Percentiles rank a stretch among this genome's conserved stretches.
Evolutionary conservation across 2,329 filamentous ascomycete genomes (phyloP).

Genomic region (Xylariaceae sp.): DNA sequence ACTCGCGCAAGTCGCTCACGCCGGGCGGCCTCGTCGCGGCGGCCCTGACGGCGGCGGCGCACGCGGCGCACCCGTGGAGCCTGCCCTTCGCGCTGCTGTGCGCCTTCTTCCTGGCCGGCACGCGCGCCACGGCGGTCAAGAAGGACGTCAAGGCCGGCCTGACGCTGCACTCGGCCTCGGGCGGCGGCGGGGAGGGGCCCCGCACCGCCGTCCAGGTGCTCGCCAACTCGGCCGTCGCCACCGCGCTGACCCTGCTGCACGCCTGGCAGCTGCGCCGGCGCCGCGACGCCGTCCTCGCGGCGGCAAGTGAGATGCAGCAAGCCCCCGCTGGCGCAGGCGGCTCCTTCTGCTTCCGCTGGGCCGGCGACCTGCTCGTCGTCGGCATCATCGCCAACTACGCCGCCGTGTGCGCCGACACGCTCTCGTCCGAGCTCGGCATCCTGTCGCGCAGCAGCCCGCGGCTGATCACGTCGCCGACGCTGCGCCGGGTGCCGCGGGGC

Average conservation of each 20-base stretch:
- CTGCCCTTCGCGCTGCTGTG: slow-evolving; percentile 78
- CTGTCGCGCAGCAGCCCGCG: slow-evolving; percentile 68
- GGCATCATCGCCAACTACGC: slow-evolving; percentile 79
- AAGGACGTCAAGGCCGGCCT: slow-evolving; percentile 75
- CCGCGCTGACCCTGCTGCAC: slow-evolving; percentile 53
- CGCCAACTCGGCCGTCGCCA: slow-evolving; percentile 77
- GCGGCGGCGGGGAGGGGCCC: slow-evolving; percentile 69
- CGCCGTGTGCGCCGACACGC: slow-evolving; percentile 85
- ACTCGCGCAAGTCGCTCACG: slow-evolving; percentile 70
- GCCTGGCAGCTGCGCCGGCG: slow-evolving; percentile 50
- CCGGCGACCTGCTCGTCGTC: slow-evolving; percentile 54
- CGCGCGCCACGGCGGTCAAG: slow-evolving; percentile 80
- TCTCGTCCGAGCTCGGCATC: slow-evolving; percentile 92
- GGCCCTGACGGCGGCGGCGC: slow-evolving; percentile 63
- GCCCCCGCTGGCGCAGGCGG: slow-evolving; percentile 16
- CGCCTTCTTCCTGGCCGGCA: slow-evolving; percentile 83
- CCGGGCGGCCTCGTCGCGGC: slow-evolving; percentile 66
- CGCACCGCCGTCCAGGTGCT: slow-evolving; percentile 82
- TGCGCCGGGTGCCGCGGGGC: slow-evolving; percentile 75
- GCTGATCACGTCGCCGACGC: slow-evolving; percentile 71
- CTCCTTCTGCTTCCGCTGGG: slow-evolving; percentile 51
- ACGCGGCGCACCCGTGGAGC: slow-evolving; percentile 89
- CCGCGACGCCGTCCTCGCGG: slow-evolving; percentile 29
- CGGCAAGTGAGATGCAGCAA: slow-evolving; percentile 2
- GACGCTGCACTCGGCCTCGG: slow-evolving; percentile 69